These are phyloP conservation scores for Zancudomyces culisetae DNA, from an alignment of 371 early-diverging fungal species.

Conservation along the genomic window DNA sequence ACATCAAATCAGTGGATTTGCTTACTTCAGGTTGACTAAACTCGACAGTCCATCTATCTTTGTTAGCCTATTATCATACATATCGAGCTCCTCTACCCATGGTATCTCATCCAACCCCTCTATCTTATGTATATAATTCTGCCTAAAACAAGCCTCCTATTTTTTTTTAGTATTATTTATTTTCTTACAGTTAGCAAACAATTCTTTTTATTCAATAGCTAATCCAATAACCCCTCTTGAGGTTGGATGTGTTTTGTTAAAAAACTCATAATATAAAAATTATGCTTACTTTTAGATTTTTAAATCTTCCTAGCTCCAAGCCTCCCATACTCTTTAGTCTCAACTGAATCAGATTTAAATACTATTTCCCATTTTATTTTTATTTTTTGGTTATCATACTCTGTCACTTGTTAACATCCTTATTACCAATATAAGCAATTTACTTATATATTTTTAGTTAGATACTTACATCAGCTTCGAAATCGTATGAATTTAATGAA, in stretches of 20 bases:
- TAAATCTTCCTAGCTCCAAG: neutral
- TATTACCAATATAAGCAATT: no score
- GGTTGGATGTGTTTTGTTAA: no score
- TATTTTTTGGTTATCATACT: no score
- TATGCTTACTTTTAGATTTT: conserved; percentile 2
- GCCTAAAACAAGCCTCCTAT: conserved; percentile 57
- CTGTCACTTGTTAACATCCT: no score
- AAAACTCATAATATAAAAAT: no score
- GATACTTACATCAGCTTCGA: conserved; percentile 25
- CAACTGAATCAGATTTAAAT: conserved; percentile 20
- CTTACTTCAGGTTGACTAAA: conserved; percentile 42
- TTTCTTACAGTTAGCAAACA: neutral
- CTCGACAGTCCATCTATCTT: conserved; percentile 43
- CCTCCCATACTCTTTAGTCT: conserved; percentile 15
- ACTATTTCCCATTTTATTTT: no score
- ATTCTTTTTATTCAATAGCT: neutral
- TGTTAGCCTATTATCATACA: conserved; percentile 88
- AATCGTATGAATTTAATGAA: conserved; percentile 4
- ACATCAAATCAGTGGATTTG: no score
- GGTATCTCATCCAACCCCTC: conserved; percentile 34
- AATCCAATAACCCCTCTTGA: no score
- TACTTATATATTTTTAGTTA: no score
- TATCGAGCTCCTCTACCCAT: conserved; percentile 53
- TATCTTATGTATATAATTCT: conserved; percentile 71
- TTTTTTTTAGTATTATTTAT: neutral